Evolutionary conservation across 257 asterid genomes (phyloP), one percentile per base, ranked within the genome.

Genomic region (Lycium barbarum): DNA sequence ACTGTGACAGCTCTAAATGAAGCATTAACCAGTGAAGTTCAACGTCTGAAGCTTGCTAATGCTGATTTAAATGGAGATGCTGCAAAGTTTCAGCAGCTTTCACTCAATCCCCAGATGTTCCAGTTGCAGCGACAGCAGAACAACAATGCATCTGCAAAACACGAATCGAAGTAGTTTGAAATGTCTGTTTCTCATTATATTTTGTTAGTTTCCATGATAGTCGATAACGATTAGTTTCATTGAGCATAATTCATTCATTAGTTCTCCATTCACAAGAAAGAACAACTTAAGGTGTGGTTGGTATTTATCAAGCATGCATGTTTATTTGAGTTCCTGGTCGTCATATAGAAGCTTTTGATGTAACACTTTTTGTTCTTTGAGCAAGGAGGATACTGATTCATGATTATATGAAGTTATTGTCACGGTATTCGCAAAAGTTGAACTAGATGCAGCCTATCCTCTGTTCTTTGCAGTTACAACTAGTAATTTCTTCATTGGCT

Each of bases 1-100:
- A 67, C 22, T 83, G 40, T 84, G 85, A 76, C 96, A 92, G 97
- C 97, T 59, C 88, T 92, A 80, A 88, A 93, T n/a, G 96, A 93
- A 86, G 93, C 97, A 45, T 82, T 93, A 84, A 89, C 92, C 8
- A 87, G 83, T 0, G 97, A 93, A 85, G 94, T 93, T 82, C 96
- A 93, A 81, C 93, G 95, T 15, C 62, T 93, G 88, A 93, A 93
- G 90, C 68, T 90, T 35, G 90, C 91, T 58, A 87, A 92, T 18
- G 79, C 89, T 11, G 93, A 90, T 47, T 87, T 88, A 8, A 89
- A 80, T 17, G 92, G 91, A 10, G 92, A 91, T 18, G 55, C 91
- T 66, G 79, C 93, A 2, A 91, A 89, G 85, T 89, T 90, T 84
- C 92, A 91, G 87, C 95, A 89, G 86, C 91, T 90, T 78, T 87